Conservation (phyloP, 768 basidiomycete species). For the Termitomyces sp. region DNA sequence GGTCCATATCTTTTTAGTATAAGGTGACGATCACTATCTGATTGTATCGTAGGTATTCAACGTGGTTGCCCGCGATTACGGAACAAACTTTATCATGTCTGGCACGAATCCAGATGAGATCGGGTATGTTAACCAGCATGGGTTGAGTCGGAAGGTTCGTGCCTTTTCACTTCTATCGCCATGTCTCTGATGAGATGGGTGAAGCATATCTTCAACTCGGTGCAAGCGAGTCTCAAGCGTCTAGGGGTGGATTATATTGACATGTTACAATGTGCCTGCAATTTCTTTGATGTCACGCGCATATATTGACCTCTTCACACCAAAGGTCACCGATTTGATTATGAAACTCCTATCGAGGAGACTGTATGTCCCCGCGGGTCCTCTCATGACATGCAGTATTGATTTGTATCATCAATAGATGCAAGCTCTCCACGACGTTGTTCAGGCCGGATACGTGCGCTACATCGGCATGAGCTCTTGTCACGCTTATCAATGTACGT, state of each 20-base stretch:
- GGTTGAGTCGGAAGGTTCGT: constrained; percentile 29
- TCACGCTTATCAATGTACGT: constrained; percentile 52
- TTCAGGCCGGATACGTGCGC: constrained; percentile 58
- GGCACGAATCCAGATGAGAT: constrained; percentile 28
- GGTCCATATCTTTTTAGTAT: constrained; percentile 23
- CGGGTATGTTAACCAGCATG: constrained; percentile 56
- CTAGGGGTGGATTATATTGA: constrained; percentile 78
- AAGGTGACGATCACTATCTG: neutral
- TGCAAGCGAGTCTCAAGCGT: constrained; percentile 59
- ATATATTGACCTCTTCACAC: neutral
- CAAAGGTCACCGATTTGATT: constrained; percentile 53
- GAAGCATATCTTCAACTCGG: constrained; percentile 70
- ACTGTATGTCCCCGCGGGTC: constrained; percentile 28
- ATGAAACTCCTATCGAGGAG: constrained; percentile 56
- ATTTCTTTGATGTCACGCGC: neutral
- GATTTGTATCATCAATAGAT: constrained; percentile 33
- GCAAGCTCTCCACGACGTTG: constrained; percentile 66
- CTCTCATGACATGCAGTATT: neutral
- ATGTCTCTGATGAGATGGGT: neutral
- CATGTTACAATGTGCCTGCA: constrained; percentile 56
- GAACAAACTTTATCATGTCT: constrained; percentile 7
- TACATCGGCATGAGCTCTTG: constrained; percentile 61
- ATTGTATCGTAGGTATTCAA: constrained; percentile 33
- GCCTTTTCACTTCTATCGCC: neutral
- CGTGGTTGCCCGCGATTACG: constrained; percentile 26